Percentiles rank a stretch among this genome's conserved stretches.
Conservation (phyloP, 2,329 filamentous ascomycete species). For the Colletotrichum siamense region DNA sequence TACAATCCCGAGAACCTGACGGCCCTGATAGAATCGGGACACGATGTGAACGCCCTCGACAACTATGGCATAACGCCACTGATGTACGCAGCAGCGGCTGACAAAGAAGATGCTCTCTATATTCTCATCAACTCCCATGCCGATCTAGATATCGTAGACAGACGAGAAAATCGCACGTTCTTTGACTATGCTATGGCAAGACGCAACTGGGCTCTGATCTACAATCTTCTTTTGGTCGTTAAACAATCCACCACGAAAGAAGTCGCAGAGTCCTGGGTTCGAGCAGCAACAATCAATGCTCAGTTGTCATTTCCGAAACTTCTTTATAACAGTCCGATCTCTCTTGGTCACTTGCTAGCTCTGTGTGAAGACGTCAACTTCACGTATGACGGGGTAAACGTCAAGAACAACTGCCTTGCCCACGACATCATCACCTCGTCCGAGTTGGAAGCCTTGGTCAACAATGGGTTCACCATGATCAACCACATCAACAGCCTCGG, state of each 20-base stretch:
- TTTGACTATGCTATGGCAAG: not conserved
- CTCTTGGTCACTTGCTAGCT: not conserved
- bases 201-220: not conserved
- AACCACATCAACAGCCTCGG: not conserved
- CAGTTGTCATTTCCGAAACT: too few relatives aligned
- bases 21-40: not conserved
- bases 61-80: not conserved
- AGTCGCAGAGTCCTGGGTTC: not conserved
- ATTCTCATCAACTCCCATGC: not conserved
- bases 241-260: not conserved
- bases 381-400: fast-evolving
- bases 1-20: not conserved
- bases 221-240: not conserved
- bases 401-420: not conserved
- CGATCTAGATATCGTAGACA: fast-evolving
- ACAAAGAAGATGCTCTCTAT: not conserved
- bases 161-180: not conserved
- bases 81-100: not conserved
- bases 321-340: fast-evolving
- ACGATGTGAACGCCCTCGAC: not conserved
- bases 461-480: not conserved
- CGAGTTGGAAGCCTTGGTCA: not conserved
- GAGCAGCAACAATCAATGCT: not conserved
- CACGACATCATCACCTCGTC: not conserved
- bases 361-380: not conserved